Conservation (phyloP, 2,329 filamentous ascomycete genomes). For the Botrytis tulipae region DNA sequence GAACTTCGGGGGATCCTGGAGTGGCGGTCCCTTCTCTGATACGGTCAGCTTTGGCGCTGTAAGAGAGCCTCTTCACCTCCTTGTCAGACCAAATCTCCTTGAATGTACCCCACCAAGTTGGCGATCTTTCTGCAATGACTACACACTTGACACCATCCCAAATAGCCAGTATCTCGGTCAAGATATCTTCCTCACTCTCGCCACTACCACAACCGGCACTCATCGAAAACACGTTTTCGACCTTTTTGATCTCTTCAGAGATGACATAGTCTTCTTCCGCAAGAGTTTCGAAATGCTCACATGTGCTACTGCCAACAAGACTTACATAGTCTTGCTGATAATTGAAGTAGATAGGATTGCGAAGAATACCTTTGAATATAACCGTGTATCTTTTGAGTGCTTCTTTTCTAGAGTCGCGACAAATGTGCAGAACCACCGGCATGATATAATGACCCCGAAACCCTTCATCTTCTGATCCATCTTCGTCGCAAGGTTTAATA, state of each 20-base stretch:
- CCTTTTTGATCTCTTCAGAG: not conserved
- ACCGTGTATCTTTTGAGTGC: constrained; percentile 10
- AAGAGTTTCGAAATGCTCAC: not conserved
- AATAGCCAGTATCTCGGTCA: not conserved
- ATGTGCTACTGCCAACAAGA: constrained; percentile 1
- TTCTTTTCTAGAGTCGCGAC: constrained; percentile 3
- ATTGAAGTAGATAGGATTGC: constrained; percentile 16
- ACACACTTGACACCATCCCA: constrained; percentile 6
- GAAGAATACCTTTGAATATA: not conserved
- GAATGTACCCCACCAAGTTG: constrained; percentile 17
- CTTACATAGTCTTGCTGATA: not conserved
- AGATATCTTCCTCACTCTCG: not conserved
- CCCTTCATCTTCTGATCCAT: not conserved
- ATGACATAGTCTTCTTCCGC: not conserved
- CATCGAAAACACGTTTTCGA: constrained; percentile 14
- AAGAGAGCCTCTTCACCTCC: not conserved
- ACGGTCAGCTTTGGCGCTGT: not conserved
- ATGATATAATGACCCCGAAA: not conserved
- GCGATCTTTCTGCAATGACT: not conserved
- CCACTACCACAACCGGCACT: not conserved
- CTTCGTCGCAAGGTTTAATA: not conserved
- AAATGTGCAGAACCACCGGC: constrained; percentile 9
- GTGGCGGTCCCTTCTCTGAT: not conserved
- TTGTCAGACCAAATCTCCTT: constrained; percentile 19
- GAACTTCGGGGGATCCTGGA: not conserved